Base-by-base conservation (phyloP, 352 stramenopile species). In the Albugo laibachii region DNA sequence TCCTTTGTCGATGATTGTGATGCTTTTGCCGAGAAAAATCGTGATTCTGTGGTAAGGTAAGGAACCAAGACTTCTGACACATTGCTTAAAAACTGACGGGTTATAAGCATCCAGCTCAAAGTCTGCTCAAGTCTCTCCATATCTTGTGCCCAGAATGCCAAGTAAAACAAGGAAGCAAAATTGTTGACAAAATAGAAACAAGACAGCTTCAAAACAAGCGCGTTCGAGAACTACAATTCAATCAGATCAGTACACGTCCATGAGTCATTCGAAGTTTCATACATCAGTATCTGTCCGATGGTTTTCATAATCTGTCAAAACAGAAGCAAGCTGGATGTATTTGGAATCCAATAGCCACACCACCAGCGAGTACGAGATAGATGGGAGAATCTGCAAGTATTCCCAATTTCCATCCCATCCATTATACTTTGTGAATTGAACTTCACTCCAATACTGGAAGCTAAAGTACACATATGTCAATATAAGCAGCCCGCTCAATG, bases 141-240 rank as follows among this genome's bases (percentile, higher is more conserved):
- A 44, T 86, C 69, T 16, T 72, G 70, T 31, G 84, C 79, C 35
- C 92, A 75, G 54, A 96, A 97, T 10, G 85, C 84, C 52, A 97
- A 80, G 62, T 97, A 98, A 59, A 97, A 97, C 1, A 97, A 66
- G 50, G 83, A 93, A 3, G 84, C 83, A 56, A 97, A 97, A 69
- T 97, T 96, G 69, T 95, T 97, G 16, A 97, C 83, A 53, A 98
- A 98, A 55, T 95, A 91, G 59, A 99, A 98, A 37, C 94, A 80
- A 52, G 96, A 95, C 5, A 97, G 76, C 72, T 99, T 99, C 45
- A 96, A 78, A 53, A 98, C 97, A 34, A 97, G 80, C 0, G 80
- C 75, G 35, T 95, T 94, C 10, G 77, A 65, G 64, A 93, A 94
- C 72, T 87, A 41, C 11, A 45, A 8, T 41, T 19, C 48, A 13